Evolutionary conservation across 805 yeast genomes (phyloP).

Genomic region (Candida oleophila): DNA sequence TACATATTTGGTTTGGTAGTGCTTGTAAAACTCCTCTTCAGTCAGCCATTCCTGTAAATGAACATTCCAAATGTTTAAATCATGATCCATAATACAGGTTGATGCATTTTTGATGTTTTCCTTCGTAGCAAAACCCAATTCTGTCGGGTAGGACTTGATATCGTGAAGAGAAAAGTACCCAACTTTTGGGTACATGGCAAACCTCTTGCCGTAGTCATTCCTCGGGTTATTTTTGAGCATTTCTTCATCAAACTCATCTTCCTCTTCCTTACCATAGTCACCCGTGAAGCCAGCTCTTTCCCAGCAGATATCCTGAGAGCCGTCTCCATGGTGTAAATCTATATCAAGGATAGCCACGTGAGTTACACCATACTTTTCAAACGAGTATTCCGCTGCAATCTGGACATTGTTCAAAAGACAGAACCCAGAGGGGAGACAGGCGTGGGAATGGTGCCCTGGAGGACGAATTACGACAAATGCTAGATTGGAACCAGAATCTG

Average conservation of each 20-base stretch:
- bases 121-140: constrained; percentile 69
- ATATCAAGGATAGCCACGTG: constrained; percentile 82
- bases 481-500: constrained; percentile 25
- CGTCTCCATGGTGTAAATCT: constrained; percentile 88
- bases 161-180: constrained; percentile 86
- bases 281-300: constrained; percentile 62
- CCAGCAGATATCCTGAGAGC: constrained; percentile 85
- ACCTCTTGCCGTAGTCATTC: constrained; percentile 49
- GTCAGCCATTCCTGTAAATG: constrained; percentile 67
- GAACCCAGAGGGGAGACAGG: constrained; percentile 82
- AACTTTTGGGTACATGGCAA: constrained; percentile 54
- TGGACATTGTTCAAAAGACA: constrained; percentile 81
- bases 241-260: constrained; percentile 35
- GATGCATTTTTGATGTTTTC: constrained; percentile 74
- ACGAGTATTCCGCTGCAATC: constrained; percentile 76
- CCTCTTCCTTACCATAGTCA: constrained; percentile 48
- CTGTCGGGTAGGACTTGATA: constrained; percentile 84
- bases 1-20: constrained; percentile 61
- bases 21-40: constrained; percentile 62
- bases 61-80: constrained; percentile 78
- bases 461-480: constrained; percentile 74
- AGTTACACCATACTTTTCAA: constrained; percentile 57
- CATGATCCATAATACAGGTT: constrained; percentile 76
- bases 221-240: constrained; percentile 30
- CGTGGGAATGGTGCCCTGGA: constrained; percentile 87